Conservation (phyloP, 768 basidiomycete species). For the Pulveroboletus frians region DNA sequence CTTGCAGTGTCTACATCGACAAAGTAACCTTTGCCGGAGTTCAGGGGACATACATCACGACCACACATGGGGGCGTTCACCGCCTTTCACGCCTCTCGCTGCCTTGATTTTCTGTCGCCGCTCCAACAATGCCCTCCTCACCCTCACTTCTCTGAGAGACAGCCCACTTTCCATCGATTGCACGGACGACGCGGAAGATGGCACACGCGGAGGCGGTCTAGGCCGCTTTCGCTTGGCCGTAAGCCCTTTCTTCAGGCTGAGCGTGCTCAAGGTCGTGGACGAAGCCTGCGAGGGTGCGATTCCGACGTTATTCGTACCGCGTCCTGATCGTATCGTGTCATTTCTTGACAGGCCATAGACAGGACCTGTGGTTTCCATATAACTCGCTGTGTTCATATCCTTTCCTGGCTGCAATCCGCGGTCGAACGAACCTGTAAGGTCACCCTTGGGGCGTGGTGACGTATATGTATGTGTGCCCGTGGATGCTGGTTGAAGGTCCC, state of each 20-base stretch:
- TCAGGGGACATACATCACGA: neutral
- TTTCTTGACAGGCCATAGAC: conserved; percentile 9
- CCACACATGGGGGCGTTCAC: neutral
- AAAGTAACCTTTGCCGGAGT: too few relatives aligned
- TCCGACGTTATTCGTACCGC: neutral
- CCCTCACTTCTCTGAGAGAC: conserved; percentile 20
- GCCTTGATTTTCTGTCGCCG: conserved; percentile 22
- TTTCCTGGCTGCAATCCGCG: neutral
- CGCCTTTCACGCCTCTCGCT: neutral
- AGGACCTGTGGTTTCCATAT: neutral
- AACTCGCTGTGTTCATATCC: neutral
- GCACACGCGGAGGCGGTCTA: conserved; percentile 13
- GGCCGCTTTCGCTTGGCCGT: conserved; percentile 18
- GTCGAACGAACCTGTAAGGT: neutral
- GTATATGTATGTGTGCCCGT: conserved; percentile 1
- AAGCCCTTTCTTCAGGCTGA: conserved; percentile 20
- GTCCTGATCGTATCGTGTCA: conserved; percentile 7
- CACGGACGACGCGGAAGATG: conserved; percentile 26
- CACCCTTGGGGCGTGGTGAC: neutral
- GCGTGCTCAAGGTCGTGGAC: conserved; percentile 15
- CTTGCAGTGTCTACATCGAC: too few relatives aligned
- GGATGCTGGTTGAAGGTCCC: conserved; percentile 3
- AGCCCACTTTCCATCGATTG: conserved; percentile 20
- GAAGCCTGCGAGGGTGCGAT: neutral
- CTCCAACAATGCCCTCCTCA: conserved; percentile 24